A percentile compares a stretch with the other conserved stretches of the same genome.
phyloP scores from a whole-genome alignment of 2,329 filamentous ascomycete species.

The Scedosporium aurantiacum region DNA sequence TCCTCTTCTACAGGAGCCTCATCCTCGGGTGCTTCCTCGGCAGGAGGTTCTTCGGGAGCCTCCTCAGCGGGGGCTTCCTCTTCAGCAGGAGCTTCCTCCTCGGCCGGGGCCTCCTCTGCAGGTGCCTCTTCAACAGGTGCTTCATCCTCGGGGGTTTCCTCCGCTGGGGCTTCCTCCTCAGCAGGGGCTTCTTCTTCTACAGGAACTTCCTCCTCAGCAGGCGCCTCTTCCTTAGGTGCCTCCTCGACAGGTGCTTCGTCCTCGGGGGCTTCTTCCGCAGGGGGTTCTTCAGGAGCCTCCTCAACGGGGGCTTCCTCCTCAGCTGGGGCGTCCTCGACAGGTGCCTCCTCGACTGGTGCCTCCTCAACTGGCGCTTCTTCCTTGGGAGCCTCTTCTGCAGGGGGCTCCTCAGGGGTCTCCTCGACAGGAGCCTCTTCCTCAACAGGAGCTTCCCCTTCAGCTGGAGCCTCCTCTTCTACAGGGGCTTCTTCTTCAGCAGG shows the following conservation, averaged over 20 bases:
- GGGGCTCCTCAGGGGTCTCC: not conserved
- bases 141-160: not conserved
- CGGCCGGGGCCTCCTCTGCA: too few species aligned
- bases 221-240: not conserved
- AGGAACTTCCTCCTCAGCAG: not conserved
- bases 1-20: not conserved
- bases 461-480: not conserved
- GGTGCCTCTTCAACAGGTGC: not conserved
- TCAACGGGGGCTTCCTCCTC: not conserved
- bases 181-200: not conserved
- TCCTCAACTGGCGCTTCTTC: not conserved
- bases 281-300: not conserved
- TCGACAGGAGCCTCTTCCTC: not conserved
- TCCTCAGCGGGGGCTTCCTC: not conserved
- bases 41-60: not conserved
- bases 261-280: not conserved
- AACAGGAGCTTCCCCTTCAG: not conserved
- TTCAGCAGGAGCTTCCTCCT: too few species aligned
- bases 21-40: not conserved
- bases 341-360: not conserved
- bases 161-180: not conserved
- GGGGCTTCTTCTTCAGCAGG: not conserved
- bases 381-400: not conserved
- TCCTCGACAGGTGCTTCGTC: not conserved
- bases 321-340: not conserved